These are phyloP conservation scores for Trichoderma koningii DNA, from an alignment of 2,329 filamentous ascomycete species.

Conservation along the genomic window DNA sequence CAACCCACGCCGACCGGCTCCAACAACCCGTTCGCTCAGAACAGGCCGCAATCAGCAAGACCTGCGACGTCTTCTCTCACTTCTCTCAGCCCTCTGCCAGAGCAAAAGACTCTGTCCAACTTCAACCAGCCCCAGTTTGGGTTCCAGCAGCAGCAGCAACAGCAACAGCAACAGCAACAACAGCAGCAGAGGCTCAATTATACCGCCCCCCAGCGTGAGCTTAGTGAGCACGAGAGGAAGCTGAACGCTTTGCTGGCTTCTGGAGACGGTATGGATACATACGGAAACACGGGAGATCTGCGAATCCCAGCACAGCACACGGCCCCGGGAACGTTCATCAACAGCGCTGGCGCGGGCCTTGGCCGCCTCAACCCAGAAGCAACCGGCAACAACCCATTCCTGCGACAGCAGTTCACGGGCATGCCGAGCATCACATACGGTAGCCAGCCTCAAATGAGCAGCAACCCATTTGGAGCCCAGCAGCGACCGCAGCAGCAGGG, in stretches of 20 bases:
- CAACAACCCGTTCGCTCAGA: conserved; percentile 94
- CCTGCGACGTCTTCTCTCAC: conserved; percentile 71
- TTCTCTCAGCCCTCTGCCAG: conserved; percentile 71
- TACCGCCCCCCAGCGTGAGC: conserved; percentile 52
- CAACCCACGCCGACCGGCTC: conserved; percentile 88
- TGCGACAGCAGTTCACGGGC: conserved; percentile 80
- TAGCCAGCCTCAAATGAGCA: conserved; percentile 48
- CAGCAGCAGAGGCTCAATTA: conserved; percentile 39
- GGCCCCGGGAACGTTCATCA: conserved; percentile 92
- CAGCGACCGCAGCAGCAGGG: conserved; percentile 52
- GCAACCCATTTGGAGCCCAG: conserved; percentile 61
- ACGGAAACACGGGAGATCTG: conserved; percentile 93
- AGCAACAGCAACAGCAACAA: conserved; percentile 47
- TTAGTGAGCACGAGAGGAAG: conserved; percentile 67
- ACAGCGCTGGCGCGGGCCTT: conserved; percentile 84
- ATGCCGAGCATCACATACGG: conserved; percentile 64
- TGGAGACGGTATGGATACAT: conserved; percentile 94
- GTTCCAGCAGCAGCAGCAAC: conserved; percentile 40
- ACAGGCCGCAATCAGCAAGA: conserved; percentile 55
- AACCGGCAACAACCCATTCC: conserved; percentile 86
- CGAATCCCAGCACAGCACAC: conserved; percentile 97
- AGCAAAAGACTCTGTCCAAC: conserved; percentile 74
- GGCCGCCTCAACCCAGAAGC: conserved; percentile 69
- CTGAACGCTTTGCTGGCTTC: conserved; percentile 84
- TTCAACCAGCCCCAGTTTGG: conserved; percentile 52